These are phyloP conservation scores for Microbotryomycetes sp. DNA, from an alignment of 1,284 basidiomycete species.

Conservation along the genomic window DNA sequence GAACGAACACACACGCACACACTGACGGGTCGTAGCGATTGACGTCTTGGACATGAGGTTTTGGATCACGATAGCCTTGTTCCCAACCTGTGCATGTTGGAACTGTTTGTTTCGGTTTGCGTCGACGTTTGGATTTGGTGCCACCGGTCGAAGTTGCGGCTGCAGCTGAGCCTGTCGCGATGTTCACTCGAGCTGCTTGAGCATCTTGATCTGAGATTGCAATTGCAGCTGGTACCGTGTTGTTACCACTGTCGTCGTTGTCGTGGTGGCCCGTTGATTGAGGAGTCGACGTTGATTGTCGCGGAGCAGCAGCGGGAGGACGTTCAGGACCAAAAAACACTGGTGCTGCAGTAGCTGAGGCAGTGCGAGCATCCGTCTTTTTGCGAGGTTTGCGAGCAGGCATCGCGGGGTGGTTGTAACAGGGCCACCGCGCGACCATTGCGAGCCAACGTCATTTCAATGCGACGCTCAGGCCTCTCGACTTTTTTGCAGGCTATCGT, in stretches of 20 bases:
- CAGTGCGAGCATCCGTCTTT: no score
- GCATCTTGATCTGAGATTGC: conserved; percentile 6
- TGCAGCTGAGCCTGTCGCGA: no score
- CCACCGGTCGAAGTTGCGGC: background rate
- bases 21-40: conserved; percentile 9
- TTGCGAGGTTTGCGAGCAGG: no score
- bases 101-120: background rate
- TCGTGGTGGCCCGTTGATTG: background rate
- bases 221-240: background rate
- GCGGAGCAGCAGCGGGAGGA: background rate
- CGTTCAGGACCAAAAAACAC: conserved; percentile 1
- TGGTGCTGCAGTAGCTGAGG: no score
- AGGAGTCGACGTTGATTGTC: no score
- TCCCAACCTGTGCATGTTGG: conserved; percentile 3
- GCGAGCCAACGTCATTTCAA: no score
- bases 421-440: no score
- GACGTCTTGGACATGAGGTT: background rate
- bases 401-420: no score
- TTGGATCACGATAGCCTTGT: conserved; percentile 1
- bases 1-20: background rate
- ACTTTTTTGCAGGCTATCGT: no score
- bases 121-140: background rate
- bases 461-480: no score
- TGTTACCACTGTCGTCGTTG: no score
- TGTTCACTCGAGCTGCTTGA: conserved; percentile 5